Evolutionary conservation across 768 basidiomycete genomes (phyloP).

Genomic region (Sutorius australiensis): DNA sequence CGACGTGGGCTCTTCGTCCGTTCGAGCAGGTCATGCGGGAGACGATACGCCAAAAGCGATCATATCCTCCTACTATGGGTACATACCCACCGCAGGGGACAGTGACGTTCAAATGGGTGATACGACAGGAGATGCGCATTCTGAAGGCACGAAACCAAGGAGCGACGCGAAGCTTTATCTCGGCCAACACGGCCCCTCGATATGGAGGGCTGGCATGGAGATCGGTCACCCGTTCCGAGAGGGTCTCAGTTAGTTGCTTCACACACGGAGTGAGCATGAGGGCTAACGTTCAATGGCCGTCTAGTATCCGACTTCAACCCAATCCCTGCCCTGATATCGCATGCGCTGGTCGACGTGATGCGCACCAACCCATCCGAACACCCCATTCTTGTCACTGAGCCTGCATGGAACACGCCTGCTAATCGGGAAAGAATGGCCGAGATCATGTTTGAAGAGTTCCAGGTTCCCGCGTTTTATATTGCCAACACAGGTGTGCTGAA

Average conservation of each 20-base stretch:
- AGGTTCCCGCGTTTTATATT: slow-evolving; percentile 93
- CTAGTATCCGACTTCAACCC: slow-evolving; percentile 76
- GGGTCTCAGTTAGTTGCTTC: slow-evolving; percentile 64
- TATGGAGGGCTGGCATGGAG: slow-evolving; percentile 91
- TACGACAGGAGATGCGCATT: slow-evolving; percentile 33
- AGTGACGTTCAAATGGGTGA: slow-evolving; percentile 39
- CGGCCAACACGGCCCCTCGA: slow-evolving; percentile 82
- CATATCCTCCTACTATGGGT: slow-evolving; percentile 87
- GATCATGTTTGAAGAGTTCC: slow-evolving; percentile 96
- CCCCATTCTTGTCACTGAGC: slow-evolving; percentile 90
- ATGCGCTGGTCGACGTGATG: slow-evolving; percentile 76
- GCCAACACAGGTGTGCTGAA: slow-evolving; percentile 93
- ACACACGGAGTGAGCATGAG: neutral
- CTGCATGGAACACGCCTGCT: slow-evolving; percentile 92
- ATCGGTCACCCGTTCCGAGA: slow-evolving; percentile 79
- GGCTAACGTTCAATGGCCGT: neutral
- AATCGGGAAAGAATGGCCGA: slow-evolving; percentile 95
- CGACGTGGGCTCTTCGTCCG: slow-evolving; percentile 86
- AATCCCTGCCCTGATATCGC: slow-evolving; percentile 64
- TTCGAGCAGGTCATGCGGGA: slow-evolving; percentile 95
- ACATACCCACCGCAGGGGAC: slow-evolving; percentile 41
- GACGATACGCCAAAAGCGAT: slow-evolving; percentile 94
- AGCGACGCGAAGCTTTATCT: slow-evolving; percentile 63
- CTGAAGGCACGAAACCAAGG: slow-evolving; percentile 34
- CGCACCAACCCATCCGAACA: slow-evolving; percentile 77